Base-by-base conservation (phyloP, 192 early-diverging fungal genomes). In the Geranomyces variabilis region DNA sequence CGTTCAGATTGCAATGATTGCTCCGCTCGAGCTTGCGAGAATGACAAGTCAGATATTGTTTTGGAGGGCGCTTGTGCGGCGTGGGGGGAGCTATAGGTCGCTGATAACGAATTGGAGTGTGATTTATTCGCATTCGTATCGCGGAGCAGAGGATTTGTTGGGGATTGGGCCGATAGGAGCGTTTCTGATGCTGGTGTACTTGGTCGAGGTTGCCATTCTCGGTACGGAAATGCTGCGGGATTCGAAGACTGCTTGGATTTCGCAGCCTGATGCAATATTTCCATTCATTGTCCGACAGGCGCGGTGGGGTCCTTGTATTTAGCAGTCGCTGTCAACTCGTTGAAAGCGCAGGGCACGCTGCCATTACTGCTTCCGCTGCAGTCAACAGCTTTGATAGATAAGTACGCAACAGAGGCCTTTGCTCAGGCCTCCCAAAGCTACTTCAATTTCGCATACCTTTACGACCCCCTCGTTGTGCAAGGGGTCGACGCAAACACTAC, bases 61-160 rank as follows among this genome's bases (percentile, higher is more conserved):
- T 47, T 30, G 64, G 26, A 41, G 22, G 43, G 21, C 41, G 45
- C 45, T 66, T 10, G 22, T 66, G 43, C 29, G 22, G 10, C 19
- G 22, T 19, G 64, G 64, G 13, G 19, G 15, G 43, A 41, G 46
- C 6, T 43, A n/a, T 26, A 7, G 64, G 8, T 30, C 29, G 10
- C 26, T 66, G 43, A 66, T 66, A n/a, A 66, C 64, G 8, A 44
- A 30, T 21, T 66, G 64, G 64, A 66, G 64, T 26, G 43, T 47
- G 22, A 66, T 66, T 22, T 66, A 66, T 47, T 13, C 33, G 15
- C 31, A 66, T 26, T 66, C 64, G 6, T 66, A 66, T 22, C 64
- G 64, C 5, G 64, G 64, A 28, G 45, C 43, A 17, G 64, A 66
- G 22, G 64, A 66, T 22, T 13, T 41, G 8, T 14, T 8, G 10